Evolutionary conservation across 441 rosid genomes (phyloP), one percentile per base, ranked within the genome.

Genomic region (Bocquillonia castaneifolia): DNA sequence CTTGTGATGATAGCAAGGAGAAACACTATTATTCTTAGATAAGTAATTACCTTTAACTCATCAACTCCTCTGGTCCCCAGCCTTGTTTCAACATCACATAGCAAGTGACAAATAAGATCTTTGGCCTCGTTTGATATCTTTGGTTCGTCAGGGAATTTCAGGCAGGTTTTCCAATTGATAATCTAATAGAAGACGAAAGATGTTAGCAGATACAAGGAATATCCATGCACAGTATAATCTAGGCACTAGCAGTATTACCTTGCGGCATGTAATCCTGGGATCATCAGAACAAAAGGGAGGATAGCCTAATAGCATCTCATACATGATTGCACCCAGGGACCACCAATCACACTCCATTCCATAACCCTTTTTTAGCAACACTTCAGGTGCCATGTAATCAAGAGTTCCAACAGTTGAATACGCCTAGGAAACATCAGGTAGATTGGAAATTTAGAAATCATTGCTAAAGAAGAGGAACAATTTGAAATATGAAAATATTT

Each of bases 291-390:
- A 92, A 76, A 92, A 92, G 51, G 93, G 97, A 67, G 93, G 96
- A 81, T 92, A 90, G 63, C 96, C 98, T 64, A 90, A 74, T 60
- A 92, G 85, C 98, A 92, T 92, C 82, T 92, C 96, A 70, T 87
- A 90, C 88, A 90, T 79, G 79, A 92, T 90, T 74, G 96, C 95
- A 25, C 98, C 96, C 58, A 92, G 84, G 64, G 98, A 92, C 98
- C 98, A 92, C 98, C 98, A 92, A 76, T 92, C 96, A 59, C 98
- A 92, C 81, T 90, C 96, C 79, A 88, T 87, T 60, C 98, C 96
- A 78, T 90, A 92, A 56, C 96, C 98, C 83, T 90, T 89, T 85
- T 92, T 92, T 37, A 92, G 77, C 60, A 89, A 75, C 54, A 89
- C 96, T 85, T 92, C 96, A 61, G 98, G 96, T 54, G 98, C 96